phyloP scores from a whole-genome alignment of 2,329 filamentous ascomycete species.

The Pseudocercospora macadamiae region DNA sequence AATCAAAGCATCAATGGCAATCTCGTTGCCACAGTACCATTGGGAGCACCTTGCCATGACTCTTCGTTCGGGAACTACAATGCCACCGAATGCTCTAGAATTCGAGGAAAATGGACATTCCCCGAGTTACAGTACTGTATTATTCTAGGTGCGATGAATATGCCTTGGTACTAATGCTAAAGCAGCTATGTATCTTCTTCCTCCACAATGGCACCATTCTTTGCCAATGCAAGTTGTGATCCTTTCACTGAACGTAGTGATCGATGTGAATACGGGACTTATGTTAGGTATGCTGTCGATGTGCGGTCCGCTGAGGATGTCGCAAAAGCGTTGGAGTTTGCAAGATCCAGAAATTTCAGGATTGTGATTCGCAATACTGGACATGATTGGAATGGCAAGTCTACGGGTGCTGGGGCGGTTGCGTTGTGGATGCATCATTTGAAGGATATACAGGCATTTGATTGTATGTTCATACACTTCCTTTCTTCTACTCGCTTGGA shows the following conservation, averaged over 20 bases:
- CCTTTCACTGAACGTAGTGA: slow-evolving; percentile 41
- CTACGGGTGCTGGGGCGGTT: slow-evolving; percentile 62
- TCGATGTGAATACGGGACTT: slow-evolving; percentile 50
- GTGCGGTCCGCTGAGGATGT: slow-evolving; percentile 26
- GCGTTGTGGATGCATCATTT: slow-evolving; percentile 61
- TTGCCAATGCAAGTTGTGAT: slow-evolving; percentile 46
- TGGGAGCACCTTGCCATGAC: slow-evolving; percentile 59
- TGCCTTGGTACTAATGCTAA: neutral
- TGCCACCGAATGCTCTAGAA: slow-evolving; percentile 45
- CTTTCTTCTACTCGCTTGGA: no score
- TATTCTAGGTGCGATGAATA: neutral
- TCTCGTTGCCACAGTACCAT: slow-evolving; percentile 57
- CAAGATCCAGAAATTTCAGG: slow-evolving; percentile 23
- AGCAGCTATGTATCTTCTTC: slow-evolving; percentile 39
- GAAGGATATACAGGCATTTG: slow-evolving; percentile 50
- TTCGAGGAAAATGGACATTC: slow-evolving; percentile 49
- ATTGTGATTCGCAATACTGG: slow-evolving; percentile 16
- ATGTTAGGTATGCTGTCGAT: slow-evolving; percentile 40
- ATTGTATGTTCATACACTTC: slow-evolving; percentile 32
- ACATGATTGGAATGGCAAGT: slow-evolving; percentile 53
- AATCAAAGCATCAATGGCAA: slow-evolving; percentile 56
- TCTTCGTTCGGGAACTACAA: slow-evolving; percentile 45
- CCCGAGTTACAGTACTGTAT: slow-evolving; percentile 48
- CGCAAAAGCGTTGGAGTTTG: slow-evolving; percentile 44
- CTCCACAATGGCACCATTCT: slow-evolving; percentile 45